phyloP scores from a whole-genome alignment of 73 alveolate genomes.

The Loxodes magnus region DNA sequence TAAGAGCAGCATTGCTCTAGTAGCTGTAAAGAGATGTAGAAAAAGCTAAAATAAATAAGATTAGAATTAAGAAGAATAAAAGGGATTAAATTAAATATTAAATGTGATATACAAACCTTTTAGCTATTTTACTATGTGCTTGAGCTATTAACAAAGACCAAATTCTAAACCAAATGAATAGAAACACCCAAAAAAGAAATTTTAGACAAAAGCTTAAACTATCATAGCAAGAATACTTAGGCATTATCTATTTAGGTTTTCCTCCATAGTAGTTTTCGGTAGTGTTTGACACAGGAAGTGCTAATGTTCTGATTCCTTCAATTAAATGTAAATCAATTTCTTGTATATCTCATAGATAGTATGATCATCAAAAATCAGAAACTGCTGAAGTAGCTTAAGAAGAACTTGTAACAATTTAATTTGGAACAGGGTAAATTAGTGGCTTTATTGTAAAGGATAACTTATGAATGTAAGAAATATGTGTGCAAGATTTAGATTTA shows the following conservation, averaged over 20 bases:
- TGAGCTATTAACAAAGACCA: no score
- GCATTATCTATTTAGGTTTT: conserved; percentile 26
- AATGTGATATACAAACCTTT: no score
- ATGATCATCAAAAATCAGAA: conserved; percentile 23
- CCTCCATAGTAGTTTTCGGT: conserved; percentile 40
- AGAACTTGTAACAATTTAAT: conserved; percentile 27
- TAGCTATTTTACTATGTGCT: no score
- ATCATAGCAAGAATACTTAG: no score
- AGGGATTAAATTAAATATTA: no score
- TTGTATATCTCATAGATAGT: conserved; percentile 41
- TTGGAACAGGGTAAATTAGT: conserved; percentile 55
- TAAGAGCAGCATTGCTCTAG: no score
- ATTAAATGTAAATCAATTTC: conserved; percentile 13
- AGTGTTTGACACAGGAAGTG: conserved; percentile 63
- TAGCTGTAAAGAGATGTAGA: no score
- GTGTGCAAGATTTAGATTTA: conserved; percentile 23
- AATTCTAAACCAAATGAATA: no score
- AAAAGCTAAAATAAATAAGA: no score
- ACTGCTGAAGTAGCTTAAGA: conserved; percentile 46
- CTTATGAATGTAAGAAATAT: conserved; percentile 29
- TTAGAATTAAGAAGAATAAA: no score
- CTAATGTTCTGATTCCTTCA: conserved; percentile 49
- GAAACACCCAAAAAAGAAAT: no score
- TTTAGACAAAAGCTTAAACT: no score
- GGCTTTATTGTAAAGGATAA: conserved; percentile 40